Evolutionary conservation across 352 stramenopile genomes (phyloP).

Genomic region (Pythium guiyangense): DNA sequence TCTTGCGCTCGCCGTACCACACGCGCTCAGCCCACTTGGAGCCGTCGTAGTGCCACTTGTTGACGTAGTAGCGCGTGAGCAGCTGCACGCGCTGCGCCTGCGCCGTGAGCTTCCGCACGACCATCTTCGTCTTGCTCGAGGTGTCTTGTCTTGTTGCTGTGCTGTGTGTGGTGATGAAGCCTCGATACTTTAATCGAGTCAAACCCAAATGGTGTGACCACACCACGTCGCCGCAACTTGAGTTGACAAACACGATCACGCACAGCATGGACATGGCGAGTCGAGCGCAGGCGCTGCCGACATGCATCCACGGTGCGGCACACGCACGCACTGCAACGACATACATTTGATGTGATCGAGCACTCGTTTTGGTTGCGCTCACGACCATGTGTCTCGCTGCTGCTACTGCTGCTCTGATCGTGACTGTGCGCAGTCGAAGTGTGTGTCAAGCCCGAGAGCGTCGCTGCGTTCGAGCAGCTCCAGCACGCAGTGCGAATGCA

Average conservation of each 20-base stretch:
- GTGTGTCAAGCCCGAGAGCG: constrained; percentile 42
- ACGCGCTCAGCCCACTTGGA: constrained; percentile 69
- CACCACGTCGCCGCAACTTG: background rate
- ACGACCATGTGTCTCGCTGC: background rate
- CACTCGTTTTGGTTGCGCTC: background rate
- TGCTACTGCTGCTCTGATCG: background rate
- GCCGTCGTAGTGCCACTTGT: constrained; percentile 83
- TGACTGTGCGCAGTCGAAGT: constrained; percentile 44
- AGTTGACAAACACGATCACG: too few species aligned
- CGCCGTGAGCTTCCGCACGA: constrained; percentile 35
- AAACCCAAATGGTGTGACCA: background rate
- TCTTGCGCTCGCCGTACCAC: constrained; percentile 56
- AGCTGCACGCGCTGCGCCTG: constrained; percentile 56
- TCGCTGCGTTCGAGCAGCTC: constrained; percentile 32
- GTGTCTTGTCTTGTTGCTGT: background rate
- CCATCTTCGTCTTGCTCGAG: constrained; percentile 14
- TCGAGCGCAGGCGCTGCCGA: background rate
- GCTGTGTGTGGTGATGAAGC: background rate
- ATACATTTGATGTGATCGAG: too few species aligned
- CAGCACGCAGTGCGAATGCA: constrained; percentile 13
- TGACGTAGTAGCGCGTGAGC: constrained; percentile 70
- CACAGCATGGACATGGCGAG: too few species aligned
- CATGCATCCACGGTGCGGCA: background rate
- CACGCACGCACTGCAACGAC: too few species aligned
- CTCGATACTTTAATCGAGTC: background rate